Conservation (phyloP, 345 rosid species). For the Brassica rapa region DNA sequence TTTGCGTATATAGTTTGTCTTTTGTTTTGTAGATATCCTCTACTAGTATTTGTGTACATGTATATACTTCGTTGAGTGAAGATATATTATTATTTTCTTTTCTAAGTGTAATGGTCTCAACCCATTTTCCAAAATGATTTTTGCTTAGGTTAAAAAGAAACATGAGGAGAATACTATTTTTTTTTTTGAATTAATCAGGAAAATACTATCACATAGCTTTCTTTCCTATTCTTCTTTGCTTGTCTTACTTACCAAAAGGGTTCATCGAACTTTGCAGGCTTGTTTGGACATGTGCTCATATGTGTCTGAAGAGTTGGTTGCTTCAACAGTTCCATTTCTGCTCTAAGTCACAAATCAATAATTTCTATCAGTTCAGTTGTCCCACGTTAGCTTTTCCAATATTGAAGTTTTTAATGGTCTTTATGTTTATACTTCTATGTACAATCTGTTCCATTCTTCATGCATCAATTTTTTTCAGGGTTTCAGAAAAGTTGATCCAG, state of each 20-base stretch:
- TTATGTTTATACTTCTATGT: slow-evolving; percentile 7
- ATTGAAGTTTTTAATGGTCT: slow-evolving; percentile 1
- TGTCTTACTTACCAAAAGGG: slow-evolving; percentile 36
- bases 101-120: not conserved
- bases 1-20: too few relatives aligned
- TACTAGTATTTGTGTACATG: too few relatives aligned
- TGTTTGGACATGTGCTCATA: slow-evolving; percentile 37
- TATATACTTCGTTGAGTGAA: too few relatives aligned
- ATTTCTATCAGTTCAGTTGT: slow-evolving; percentile 34
- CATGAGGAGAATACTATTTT: not conserved
- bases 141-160: not conserved
- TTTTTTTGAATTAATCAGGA: not conserved
- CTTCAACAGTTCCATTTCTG: not conserved
- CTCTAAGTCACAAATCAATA: slow-evolving; percentile 16
- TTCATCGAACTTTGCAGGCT: slow-evolving; percentile 46
- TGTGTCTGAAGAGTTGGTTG: slow-evolving; percentile 39
- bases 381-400: slow-evolving; percentile 33
- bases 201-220: not conserved
- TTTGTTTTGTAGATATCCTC: too few relatives aligned
- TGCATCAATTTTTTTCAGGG: slow-evolving; percentile 48
- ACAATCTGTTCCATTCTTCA: slow-evolving; percentile 5
- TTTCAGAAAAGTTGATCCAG: slow-evolving; percentile 88
- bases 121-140: not conserved
- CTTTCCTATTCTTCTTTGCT: not conserved
- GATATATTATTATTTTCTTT: too few relatives aligned